A percentile compares a stretch with the other conserved stretches of the same genome.
Evolutionary conservation across 2,329 filamentous ascomycete genomes (phyloP).

Genomic region (Epichloe uncinata): DNA sequence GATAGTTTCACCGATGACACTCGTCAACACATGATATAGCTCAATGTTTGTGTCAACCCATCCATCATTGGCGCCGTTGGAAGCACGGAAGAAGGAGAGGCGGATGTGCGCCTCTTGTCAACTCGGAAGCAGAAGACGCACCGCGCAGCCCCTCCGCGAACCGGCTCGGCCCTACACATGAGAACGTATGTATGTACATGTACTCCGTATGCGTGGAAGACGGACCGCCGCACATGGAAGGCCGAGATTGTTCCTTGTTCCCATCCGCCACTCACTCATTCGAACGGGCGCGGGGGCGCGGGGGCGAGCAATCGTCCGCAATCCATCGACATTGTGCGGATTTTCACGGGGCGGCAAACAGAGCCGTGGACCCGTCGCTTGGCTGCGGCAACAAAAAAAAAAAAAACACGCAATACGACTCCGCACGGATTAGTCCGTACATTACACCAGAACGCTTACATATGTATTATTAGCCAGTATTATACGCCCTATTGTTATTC

Average conservation of each 20-base stretch:
- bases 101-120: neutral
- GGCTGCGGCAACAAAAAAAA: neutral
- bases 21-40: neutral
- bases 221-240: constrained; percentile 13
- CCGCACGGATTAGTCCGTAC: no score
- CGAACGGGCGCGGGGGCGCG: neutral
- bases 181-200: neutral
- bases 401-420: neutral
- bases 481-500: no score
- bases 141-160: neutral
- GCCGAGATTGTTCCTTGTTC: constrained; percentile 8
- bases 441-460: no score
- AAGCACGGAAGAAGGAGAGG: neutral
- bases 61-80: no score
- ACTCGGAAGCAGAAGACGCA: neutral
- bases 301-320: neutral
- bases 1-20: neutral
- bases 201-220: constrained; percentile 11
- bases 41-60: no score
- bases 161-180: constrained; percentile 10
- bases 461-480: no score
- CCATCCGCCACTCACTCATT: neutral
- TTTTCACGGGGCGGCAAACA: neutral
- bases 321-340: neutral
- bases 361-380: neutral